Base-by-base conservation (phyloP, 495 filamentous ascomycete species). In the Penicillium pulvis region DNA sequence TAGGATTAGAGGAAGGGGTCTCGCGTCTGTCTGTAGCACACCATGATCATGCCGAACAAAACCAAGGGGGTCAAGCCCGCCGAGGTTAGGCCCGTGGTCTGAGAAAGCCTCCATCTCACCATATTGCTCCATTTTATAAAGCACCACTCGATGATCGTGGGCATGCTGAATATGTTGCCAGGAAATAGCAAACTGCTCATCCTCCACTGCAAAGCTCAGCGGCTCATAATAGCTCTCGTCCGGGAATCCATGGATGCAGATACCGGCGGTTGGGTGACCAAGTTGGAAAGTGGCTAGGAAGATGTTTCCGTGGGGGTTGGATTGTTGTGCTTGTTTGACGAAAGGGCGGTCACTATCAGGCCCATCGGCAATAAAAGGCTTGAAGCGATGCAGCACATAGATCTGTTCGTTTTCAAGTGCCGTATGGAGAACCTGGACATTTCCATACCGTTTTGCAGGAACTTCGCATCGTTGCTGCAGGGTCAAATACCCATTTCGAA, bases 161-260 rank as follows among this genome's bases (percentile, higher is more conserved):
- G 51, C 33, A 16, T 68, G 61, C 8, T 55, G 47, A 19, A n/a
- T n/a, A 58, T 78, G 62, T 41, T 71, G 69, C 77, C 77, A 80
- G 12, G 72, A 77, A 23, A 80, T 76, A 0, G 71, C 77, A 67
- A 78, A 79, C 14, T 61, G 57, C 19, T 55, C 41, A 30, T 48
- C 35, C 31, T 62, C n/a, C 3, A 59, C 66, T 5, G 72, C 67
- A 43, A 79, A 49, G 46, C 71, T 70, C 28, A 71, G 48, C 11
- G 75, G 74, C 24, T 73, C 66, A 41, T 69, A 73, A 4, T 67
- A 65, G 1, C 31, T 43, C 24, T 71, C 58, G 6, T 73, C 70
- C 3, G 66, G 69, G 16, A 79, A 74, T 17, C 56, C 58, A 57
- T 68, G 77, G 5, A 77, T 55, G 30, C 51, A 55, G 23, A 39